Evolutionary conservation across 2,329 filamentous ascomycete genomes (phyloP), one percentile per base, ranked within the genome.

Genomic region (Xylariaceae sp.): DNA sequence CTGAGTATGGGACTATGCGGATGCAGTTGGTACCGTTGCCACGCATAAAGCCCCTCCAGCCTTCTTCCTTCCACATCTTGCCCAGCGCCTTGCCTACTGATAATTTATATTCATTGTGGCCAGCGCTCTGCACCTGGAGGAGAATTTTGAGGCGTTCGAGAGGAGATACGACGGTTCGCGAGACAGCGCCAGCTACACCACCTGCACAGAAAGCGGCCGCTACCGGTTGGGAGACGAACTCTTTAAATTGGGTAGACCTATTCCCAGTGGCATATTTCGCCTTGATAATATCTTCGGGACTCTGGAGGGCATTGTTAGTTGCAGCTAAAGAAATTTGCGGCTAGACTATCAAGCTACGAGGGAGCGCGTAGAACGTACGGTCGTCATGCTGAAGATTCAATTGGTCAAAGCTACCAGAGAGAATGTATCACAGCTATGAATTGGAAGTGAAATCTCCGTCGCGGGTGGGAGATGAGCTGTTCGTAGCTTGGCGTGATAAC

Each of bases 21-120:
- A 99, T 91, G 79, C 94, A 99, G 73, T 99, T 99, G 57, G 92
- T 97, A 59, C 94, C 94, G 71, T 99, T 99, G 46, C 94, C 94
- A 62, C 92, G 86, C 92, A 99, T 96, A 74, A 97, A 96, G 0
- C 94, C 94, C 72, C 86, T 86, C 91, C 92, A 97, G 49, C 94
- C 94, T 74, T 99, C 94, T 71, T 99, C 94, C 64, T 81, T 86
- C 87, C 93, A 96, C 88, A 99, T 99, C 75, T 99, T 99, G 35
- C 77, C 82, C 60, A 99, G 78, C 3, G 91, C 94, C 74, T 95
- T 91, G 64, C 86, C 85, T 53, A 97, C 91, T 13, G 92, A 94
- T 72, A 97, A 79, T 71, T 94, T 93, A 76, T 99, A 99, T 68
- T 96, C 93, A 64, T 91, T 89, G 67, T 92, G 86, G 15, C 92